Base-by-base conservation (phyloP, 345 rosid species). In the Carallia brachiata region DNA sequence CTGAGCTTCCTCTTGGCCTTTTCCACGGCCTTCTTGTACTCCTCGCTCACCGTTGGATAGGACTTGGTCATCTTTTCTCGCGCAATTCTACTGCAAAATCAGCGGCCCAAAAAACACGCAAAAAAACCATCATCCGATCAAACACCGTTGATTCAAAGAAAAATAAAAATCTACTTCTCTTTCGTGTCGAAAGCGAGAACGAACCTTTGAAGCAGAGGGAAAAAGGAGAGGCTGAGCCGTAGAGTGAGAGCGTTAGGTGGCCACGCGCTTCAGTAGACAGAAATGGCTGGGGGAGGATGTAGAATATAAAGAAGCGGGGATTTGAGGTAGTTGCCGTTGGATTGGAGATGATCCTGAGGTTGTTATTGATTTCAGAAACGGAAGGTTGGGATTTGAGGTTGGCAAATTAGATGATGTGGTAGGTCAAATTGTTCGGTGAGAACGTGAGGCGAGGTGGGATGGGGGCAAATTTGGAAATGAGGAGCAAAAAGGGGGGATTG, bases 1-100 rank as follows among this genome's bases (percentile, higher is more conserved):
- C 97, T 85, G 48, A 95, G 93, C 87, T 89, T 95, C 82, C 70
- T 89, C 91, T 74, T 95, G 52, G 86, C 83, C 78, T 92, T 95
- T 70, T 89, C 93, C 8, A 95, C 63, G 16, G 89, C 90, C 87
- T 89, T 90, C 66, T 63, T 44, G 86, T 95, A 95, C 18, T 90
- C 97, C 54, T 79, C 91, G 73, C 92, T 89, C 59, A 90, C 97
- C 17, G 85, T 69, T 2, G 99, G 99, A 74, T 95, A 92, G 70
- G 62, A 62, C 93, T 95, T 95, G 75, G 84, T 75, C 97, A 91
- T 95, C 82, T 34, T 73, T 73, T 54, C 39, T 57, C 69, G 18
- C 17, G 61, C 59, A 52, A 68, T 48, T 31, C 74, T 57, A 16
- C 7, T 55, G 44, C 36, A 62, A 28, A 15, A 44, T 44, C 50